Evolutionary conservation across 1,284 basidiomycete genomes (phyloP), one percentile per base, ranked within the genome.

Genomic region (Lentinus polychrous): DNA sequence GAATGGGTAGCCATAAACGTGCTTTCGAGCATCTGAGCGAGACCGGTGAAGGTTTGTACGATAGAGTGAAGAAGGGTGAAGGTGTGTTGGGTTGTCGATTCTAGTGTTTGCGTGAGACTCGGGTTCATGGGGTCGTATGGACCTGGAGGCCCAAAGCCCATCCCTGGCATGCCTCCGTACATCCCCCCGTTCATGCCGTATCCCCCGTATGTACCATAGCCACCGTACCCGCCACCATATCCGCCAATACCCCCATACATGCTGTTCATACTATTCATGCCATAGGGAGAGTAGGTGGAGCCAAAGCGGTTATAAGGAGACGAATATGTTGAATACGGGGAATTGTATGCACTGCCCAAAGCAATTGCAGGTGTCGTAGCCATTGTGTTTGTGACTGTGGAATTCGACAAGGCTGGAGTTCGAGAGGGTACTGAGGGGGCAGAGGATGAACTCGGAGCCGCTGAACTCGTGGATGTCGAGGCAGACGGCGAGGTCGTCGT

Each of bases 1-100:
- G 91, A 94, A 68, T 99, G 96, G 0, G 96, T 99, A 2, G 96
- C 96, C 88, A 98, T 93, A 69, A 97, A 99, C 2, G 96, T 99
- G 37, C 83, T 88, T 66, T 99, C 95, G 58, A 99, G 83, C 83
- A 99, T 95, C 67, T 99, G 96, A 0, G 96, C 90, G 52, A 99
- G 87, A 11, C 94, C 94, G 0, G 87, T 83, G 66, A 99, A 97
- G 1, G 95, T 96, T 55, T 94, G 91, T 38, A 99, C 95, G 62
- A 99, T 90, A 32, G 87, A 90, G 60, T 96, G 92, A 41, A 99
- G 76, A 49, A 99, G 83, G 15, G 90, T 80, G 59, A 99, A 99
- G 0, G 94, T 96, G 46, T 91, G 87, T 52, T 91, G 87, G 0
- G 94, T 98, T 11, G 89, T 90, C 8, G 83, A 70, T 69, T 95